Conservation (phyloP, 2,329 filamentous ascomycete genomes). For the Aureobasidium musti region DNA sequence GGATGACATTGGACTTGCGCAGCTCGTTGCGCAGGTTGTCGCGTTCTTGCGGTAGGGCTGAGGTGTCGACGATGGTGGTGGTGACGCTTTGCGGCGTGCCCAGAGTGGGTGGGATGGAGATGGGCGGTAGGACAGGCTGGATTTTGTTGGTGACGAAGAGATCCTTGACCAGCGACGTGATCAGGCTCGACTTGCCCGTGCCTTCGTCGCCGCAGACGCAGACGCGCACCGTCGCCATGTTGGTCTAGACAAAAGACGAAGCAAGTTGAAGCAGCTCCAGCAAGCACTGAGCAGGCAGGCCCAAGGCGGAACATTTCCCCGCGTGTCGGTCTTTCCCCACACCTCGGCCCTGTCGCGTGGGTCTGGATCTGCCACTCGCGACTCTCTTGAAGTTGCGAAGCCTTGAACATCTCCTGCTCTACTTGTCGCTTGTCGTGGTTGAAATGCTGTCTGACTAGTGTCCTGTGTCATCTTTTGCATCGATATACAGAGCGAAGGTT, state of each 20-base stretch:
- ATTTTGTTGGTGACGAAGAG: constrained; percentile 96
- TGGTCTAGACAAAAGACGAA: background rate
- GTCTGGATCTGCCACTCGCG: background rate
- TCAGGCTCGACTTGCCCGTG: constrained; percentile 81
- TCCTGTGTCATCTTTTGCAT: background rate
- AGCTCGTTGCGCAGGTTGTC: constrained; percentile 90
- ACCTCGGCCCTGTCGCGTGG: background rate
- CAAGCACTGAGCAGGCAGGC: background rate
- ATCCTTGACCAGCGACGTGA: constrained; percentile 90
- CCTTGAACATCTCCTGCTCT: background rate
- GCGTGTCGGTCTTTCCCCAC: background rate
- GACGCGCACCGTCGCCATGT: constrained; percentile 67
- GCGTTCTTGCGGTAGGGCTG: constrained; percentile 88
- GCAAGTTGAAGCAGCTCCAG: background rate
- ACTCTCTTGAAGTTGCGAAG: background rate
- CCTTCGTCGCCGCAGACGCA: constrained; percentile 96
- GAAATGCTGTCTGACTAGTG: background rate
- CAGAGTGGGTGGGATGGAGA: constrained; percentile 90
- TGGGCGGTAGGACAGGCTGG: constrained; percentile 88
- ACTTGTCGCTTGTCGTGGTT: background rate
- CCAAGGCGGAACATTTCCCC: constrained; percentile 8
- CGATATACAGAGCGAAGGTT: background rate
- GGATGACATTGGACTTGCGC: constrained; percentile 93
- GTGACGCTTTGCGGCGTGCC: constrained; percentile 96
- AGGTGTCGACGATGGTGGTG: constrained; percentile 97